These are phyloP conservation scores for Phytophthora sansomeana DNA, from an alignment of 352 stramenopile species.

Conservation along the genomic window DNA sequence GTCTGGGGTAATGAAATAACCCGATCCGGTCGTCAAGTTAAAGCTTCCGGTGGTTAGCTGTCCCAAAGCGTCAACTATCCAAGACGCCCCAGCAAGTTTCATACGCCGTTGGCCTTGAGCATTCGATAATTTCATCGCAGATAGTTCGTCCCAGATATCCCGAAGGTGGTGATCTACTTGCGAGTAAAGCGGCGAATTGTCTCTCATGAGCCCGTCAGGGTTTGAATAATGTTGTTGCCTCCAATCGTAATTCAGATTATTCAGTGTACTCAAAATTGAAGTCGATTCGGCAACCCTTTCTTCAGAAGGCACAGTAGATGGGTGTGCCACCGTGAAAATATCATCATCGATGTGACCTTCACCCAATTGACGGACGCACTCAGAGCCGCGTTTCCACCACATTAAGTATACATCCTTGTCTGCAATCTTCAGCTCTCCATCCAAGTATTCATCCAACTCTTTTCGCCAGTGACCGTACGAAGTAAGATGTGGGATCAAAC, in stretches of 20 bases:
- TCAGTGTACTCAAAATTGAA: slow-evolving; percentile 19
- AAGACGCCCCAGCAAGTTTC: slow-evolving; percentile 56
- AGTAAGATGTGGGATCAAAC: slow-evolving; percentile 49
- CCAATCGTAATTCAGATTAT: slow-evolving; percentile 2
- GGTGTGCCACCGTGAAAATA: background rate
- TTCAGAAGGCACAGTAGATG: slow-evolving; percentile 12
- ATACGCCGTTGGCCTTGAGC: slow-evolving; percentile 60
- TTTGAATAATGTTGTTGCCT: background rate
- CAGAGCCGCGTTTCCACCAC: slow-evolving; percentile 48
- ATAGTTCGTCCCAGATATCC: slow-evolving; percentile 33
- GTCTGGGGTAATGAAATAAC: slow-evolving; percentile 6
- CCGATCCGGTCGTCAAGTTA: background rate
- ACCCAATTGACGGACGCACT: slow-evolving; percentile 23
- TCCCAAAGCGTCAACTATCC: slow-evolving; percentile 46
- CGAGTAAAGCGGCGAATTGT: slow-evolving; percentile 11
- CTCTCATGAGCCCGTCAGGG: background rate
- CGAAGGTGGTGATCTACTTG: slow-evolving; percentile 30
- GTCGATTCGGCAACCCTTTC: slow-evolving; percentile 34
- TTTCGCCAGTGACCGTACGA: slow-evolving; percentile 47
- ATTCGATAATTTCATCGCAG: slow-evolving; percentile 65
- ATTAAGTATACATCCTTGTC: slow-evolving; percentile 57
- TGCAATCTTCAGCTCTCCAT: slow-evolving; percentile 20
- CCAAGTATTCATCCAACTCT: slow-evolving; percentile 50
- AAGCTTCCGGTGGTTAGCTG: slow-evolving; percentile 8
- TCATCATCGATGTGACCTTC: slow-evolving; percentile 4